Evolutionary conservation across 2,329 filamentous ascomycete species (phyloP), one percentile per base, ranked within the genome.

Genomic region (Penicillium paneum): DNA sequence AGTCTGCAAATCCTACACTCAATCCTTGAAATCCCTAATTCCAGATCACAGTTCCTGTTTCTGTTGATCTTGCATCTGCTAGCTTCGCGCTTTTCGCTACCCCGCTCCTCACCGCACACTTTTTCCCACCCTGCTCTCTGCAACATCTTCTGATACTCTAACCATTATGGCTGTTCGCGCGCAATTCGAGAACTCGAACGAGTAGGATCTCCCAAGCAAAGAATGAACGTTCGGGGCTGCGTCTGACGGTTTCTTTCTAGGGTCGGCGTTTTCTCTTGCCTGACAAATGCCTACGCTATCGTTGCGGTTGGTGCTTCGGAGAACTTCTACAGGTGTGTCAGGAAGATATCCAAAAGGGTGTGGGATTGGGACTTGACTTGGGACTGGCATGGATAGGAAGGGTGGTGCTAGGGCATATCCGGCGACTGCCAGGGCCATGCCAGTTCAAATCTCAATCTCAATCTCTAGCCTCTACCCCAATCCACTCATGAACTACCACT

Each of bases 261-360:
- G 79, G 90, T 99, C 72, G 94, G 94, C 74, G 94, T 97, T 72
- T 99, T 99, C 77, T 79, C 92, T 58, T 96, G 91, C 59, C 88
- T 99, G 73, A 99, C 94, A 66, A 99, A 99, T 79, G 93, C 91
- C 57, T 99, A 96, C 77, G 91, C 92, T 67, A 83, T 99, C 68
- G 91, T 97, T 67, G 92, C 93, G 62, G 85, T 96, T 64, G 94
- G 94, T 71, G 92, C 90, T 67, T 96, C 91, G 71, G 92, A 97
- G 82, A 97, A 97, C 84, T 99, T 99, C 78, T 97, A 97, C 86
- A 92, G 85, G 85, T 88, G 74, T 59, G 76, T 64, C 49, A 17
- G 26, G 3, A 28, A 35, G 32, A 46, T 49, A 36, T 19, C 4
- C 36, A 35, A 32, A 39, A 32, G 35, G 34, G 13, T 13, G 6